A percentile compares a stretch with the other conserved stretches of the same genome.
phyloP scores from a whole-genome alignment of 345 rosid genomes.

The Excoecaria cochinchinensis region DNA sequence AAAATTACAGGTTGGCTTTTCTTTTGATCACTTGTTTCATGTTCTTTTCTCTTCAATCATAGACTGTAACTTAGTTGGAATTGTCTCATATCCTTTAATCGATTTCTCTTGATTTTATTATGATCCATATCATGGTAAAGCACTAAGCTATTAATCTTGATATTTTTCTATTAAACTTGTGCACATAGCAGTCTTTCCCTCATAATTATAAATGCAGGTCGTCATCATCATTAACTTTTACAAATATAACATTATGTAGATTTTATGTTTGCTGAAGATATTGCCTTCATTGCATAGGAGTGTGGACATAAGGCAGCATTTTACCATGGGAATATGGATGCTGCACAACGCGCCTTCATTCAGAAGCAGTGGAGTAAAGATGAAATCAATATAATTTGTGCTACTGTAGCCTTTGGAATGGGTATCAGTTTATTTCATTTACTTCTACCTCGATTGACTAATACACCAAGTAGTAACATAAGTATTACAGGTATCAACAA shows the following conservation, averaged over 20 bases:
- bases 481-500: slow-evolving; percentile 83
- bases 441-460: slow-evolving; percentile 19
- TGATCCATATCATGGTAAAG: background rate
- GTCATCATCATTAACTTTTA: background rate
- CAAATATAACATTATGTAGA: background rate
- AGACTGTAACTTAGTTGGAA: background rate
- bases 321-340: slow-evolving; percentile 95
- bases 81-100: background rate
- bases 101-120: background rate
- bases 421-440: slow-evolving; percentile 47
- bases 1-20: slow-evolving; percentile 66
- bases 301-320: slow-evolving; percentile 94
- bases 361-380: slow-evolving; percentile 99
- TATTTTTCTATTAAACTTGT: slow-evolving; percentile 1
- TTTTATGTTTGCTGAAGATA: slow-evolving; percentile 14
- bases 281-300: slow-evolving; percentile 46
- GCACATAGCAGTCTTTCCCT: background rate
- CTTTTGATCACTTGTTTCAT: slow-evolving; percentile 7
- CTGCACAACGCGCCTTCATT: slow-evolving; percentile 63
- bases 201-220: background rate
- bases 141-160: background rate
- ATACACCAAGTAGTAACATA: slow-evolving; percentile 21
- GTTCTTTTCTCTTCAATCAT: background rate
- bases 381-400: slow-evolving; percentile 93
- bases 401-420: slow-evolving; percentile 99